Conservation (phyloP, 768 basidiomycete genomes). For the Mrakia gelida region DNA sequence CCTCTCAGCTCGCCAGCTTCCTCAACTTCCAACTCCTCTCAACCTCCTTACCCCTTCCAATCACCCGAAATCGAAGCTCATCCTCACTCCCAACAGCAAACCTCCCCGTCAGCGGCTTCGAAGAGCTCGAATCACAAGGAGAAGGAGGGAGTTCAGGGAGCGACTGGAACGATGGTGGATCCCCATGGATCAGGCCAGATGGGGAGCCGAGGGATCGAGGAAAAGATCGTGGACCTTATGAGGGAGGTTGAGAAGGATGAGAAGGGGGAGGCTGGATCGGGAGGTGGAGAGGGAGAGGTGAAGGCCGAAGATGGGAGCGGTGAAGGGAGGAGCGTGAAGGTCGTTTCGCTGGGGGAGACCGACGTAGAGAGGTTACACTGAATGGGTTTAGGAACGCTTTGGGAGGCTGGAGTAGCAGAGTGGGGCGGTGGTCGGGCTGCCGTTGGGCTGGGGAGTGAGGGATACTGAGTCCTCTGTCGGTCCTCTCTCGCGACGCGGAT, state of each 20-base stretch:
- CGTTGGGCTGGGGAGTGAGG: neutral
- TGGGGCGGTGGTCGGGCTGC: neutral
- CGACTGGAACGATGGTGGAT: neutral
- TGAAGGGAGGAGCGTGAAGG: neutral
- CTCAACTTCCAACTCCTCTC: neutral
- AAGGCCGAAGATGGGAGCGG: neutral
- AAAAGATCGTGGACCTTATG: constrained; percentile 20
- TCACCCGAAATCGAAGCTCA: neutral
- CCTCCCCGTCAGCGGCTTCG: neutral
- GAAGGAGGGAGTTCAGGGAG: neutral
- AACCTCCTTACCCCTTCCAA: neutral
- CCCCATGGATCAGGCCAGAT: neutral
- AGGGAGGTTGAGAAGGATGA: neutral
- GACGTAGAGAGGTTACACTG: neutral
- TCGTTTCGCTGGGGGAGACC: neutral
- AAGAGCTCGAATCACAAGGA: neutral
- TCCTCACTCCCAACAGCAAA: neutral
- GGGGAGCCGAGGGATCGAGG: constrained; percentile 1
- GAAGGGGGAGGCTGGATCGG: neutral
- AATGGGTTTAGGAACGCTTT: neutral
- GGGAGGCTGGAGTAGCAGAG: neutral
- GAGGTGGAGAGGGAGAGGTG: neutral
- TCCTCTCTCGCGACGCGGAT: too few relatives aligned
- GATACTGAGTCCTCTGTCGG: neutral
- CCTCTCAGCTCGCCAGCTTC: neutral